Conservation (phyloP, 768 basidiomycete species). For the Phaeolepiota aurea region DNA sequence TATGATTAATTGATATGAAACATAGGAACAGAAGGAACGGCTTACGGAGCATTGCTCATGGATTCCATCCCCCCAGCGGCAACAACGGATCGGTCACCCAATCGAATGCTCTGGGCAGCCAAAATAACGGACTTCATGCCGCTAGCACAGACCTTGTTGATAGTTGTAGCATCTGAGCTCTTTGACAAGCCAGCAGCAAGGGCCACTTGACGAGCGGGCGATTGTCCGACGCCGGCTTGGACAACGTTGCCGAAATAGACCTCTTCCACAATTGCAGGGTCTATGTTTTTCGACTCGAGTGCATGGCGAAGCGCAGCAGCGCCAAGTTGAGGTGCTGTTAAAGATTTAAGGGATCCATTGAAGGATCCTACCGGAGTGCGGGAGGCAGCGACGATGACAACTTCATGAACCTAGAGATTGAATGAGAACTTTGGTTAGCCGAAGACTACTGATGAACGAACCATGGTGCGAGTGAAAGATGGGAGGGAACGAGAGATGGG, state of each 20-base stretch:
- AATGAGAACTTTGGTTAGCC: too few relatives aligned
- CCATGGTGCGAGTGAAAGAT: constrained; percentile 44
- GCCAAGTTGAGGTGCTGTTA: constrained; percentile 91
- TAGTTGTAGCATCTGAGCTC: constrained; percentile 91
- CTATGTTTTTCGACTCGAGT: constrained; percentile 69
- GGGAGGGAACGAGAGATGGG: constrained; percentile 24
- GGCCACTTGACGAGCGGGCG: constrained; percentile 97
- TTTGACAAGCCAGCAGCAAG: constrained; percentile 78
- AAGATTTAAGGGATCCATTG: constrained; percentile 79
- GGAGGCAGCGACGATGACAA: constrained; percentile 88
- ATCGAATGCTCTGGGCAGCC: constrained; percentile 83
- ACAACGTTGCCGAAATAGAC: constrained; percentile 97
- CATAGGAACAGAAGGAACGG: constrained; percentile 26
- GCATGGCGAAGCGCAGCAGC: constrained; percentile 85
- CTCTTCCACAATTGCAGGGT: constrained; percentile 84
- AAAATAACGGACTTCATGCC: constrained; percentile 95
- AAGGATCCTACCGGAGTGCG: constrained; percentile 93
- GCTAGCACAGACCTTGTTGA: constrained; percentile 99
- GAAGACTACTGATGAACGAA: too few relatives aligned
- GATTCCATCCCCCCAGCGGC: constrained; percentile 98
- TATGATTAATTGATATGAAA: constrained; percentile 1
- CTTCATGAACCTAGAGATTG: constrained; percentile 74
- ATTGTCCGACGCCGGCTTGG: constrained; percentile 95
- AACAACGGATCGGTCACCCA: constrained; percentile 79
- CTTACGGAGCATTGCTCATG: constrained; percentile 99